These are phyloP conservation scores for Rhododendron molle DNA, from an alignment of 148 eudicot species.

Conservation along the genomic window DNA sequence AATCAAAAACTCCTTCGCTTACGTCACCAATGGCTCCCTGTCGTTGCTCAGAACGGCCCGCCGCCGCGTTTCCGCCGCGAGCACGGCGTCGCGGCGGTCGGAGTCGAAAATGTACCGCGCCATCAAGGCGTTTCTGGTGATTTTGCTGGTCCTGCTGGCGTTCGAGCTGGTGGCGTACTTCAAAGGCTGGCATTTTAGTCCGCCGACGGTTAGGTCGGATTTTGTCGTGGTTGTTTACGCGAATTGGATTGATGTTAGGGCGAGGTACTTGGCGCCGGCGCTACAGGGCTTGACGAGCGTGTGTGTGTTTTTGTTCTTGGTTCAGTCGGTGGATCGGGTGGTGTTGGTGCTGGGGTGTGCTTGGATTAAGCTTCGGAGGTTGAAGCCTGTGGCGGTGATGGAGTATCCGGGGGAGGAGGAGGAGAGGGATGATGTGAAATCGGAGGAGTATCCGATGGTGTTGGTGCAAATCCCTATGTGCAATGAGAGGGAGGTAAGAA, in stretches of 20 bases:
- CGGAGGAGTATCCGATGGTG: slow-evolving; percentile 77
- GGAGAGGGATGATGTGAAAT: slow-evolving; percentile 20
- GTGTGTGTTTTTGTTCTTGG: slow-evolving; percentile 66
- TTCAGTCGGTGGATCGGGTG: slow-evolving; percentile 76
- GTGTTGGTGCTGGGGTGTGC: slow-evolving; percentile 73
- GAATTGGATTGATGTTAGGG: slow-evolving; percentile 61
- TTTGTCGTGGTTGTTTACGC: slow-evolving; percentile 58
- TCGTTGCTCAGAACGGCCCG: slow-evolving; percentile 44
- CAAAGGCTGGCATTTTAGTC: slow-evolving; percentile 85
- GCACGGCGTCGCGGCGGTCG: neutral
- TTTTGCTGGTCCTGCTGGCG: slow-evolving; percentile 36
- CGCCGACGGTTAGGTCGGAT: slow-evolving; percentile 43
- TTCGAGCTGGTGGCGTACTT: slow-evolving; percentile 54
- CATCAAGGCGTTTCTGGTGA: slow-evolving; percentile 39
- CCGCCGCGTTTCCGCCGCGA: slow-evolving; percentile 36
- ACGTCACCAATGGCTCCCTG: slow-evolving; percentile 26
- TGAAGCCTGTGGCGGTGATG: slow-evolving; percentile 57
- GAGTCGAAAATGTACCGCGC: slow-evolving; percentile 40
- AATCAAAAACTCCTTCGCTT: slow-evolving; percentile 28
- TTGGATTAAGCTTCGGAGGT: slow-evolving; percentile 62
- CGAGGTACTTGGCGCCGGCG: slow-evolving; percentile 64
- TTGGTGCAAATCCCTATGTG: slow-evolving; percentile 93
- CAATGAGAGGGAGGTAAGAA: slow-evolving; percentile 96
- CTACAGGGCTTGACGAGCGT: slow-evolving; percentile 64
- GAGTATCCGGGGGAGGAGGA: slow-evolving; percentile 26